Base-by-base conservation (phyloP, 345 rosid genomes). In the Kernera saxatilis region DNA sequence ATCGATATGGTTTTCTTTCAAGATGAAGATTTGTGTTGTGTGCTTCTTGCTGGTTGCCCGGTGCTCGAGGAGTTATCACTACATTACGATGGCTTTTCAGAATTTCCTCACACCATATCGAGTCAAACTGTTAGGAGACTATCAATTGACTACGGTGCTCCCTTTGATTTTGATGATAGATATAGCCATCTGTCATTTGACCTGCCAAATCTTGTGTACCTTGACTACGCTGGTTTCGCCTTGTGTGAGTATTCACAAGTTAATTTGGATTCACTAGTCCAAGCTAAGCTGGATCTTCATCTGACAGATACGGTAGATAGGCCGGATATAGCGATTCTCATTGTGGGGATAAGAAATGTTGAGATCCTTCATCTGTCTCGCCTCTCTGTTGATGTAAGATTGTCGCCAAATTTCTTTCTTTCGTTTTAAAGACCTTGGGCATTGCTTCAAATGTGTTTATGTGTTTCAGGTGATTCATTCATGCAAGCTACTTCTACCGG, bases 121-220 rank as follows among this genome's bases (percentile, higher is more conserved):
- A 62, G 67, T 29, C 39, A 1, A 12, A 29, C 53, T 27, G 44
- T 62, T 53, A 18, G 44, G 39, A 62, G n/a, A 41, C 29, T 44
- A 44, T 25, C 58, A 39, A 14, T 67, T 52, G 8, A 25, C 18
- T 39, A 67, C 1, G 49, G 37, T 13, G 5, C 0, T 9, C 50
- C 14, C 4, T 0, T 3, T 19, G 26, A 2, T 0, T 0, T 30
- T 12, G 12, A 0, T 3, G 0, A 0, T 1, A 0, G 0, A 7
- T 0, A 1, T 13, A 0, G 6, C 2, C 1, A 2, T 11, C 1
- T 64, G 54, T 45, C 68, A 13, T 18, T 63, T 19, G 43, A 43
- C 0, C 40, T 40, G 6, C 68, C 68, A 2, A 63, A 3, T 12
- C 55, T 63, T 18, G 30, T 63, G 1, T 63, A 0, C 54, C 8